These are phyloP conservation scores for Colletotrichum musicola DNA, from an alignment of 2,329 filamentous ascomycete genomes.

Conservation along the genomic window DNA sequence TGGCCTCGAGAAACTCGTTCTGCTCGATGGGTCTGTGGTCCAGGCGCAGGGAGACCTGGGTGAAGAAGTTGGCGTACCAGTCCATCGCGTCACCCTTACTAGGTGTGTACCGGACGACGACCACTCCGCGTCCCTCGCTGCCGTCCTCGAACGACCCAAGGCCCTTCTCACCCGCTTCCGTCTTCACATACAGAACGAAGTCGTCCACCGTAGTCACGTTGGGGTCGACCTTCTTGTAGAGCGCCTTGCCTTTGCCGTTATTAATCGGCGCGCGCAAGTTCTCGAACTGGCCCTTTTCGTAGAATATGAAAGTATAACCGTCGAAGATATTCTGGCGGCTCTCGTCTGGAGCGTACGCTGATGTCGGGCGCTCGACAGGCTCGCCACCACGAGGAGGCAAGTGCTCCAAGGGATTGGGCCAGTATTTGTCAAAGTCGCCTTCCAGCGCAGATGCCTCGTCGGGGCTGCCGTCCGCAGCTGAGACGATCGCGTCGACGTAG, in stretches of 20 bases:
- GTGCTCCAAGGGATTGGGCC: slow-evolving; percentile 80
- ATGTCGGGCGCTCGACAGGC: slow-evolving; percentile 74
- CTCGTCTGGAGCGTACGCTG: slow-evolving; percentile 79
- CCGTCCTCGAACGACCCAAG: slow-evolving; percentile 73
- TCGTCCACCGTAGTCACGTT: slow-evolving; percentile 78
- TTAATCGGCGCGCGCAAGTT: slow-evolving; percentile 81
- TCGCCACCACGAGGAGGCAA: slow-evolving; percentile 83
- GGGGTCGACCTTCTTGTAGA: slow-evolving; percentile 72
- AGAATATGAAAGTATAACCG: slow-evolving; percentile 90
- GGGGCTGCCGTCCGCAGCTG: slow-evolving; percentile 66
- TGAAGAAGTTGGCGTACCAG: slow-evolving; percentile 80
- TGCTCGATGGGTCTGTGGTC: slow-evolving; percentile 89
- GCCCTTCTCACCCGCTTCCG: slow-evolving; percentile 80
- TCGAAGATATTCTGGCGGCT: slow-evolving; percentile 80
- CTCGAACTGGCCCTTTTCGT: slow-evolving; percentile 80
- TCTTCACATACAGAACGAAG: slow-evolving; percentile 82
- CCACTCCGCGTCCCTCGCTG: slow-evolving; percentile 76
- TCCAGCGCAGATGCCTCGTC: slow-evolving; percentile 73
- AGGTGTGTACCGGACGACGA: slow-evolving; percentile 80
- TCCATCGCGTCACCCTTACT: slow-evolving; percentile 65
- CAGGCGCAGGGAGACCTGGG: slow-evolving; percentile 76
- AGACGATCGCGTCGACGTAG: slow-evolving; percentile 80
- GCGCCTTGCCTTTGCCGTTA: slow-evolving; percentile 84
- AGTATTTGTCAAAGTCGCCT: slow-evolving; percentile 80
- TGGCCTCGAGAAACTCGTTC: slow-evolving; percentile 91